Evolutionary conservation across 2,329 filamentous ascomycete genomes (phyloP), one percentile per base, ranked within the genome.

Genomic region (Chalaropsis thielavioides): DNA sequence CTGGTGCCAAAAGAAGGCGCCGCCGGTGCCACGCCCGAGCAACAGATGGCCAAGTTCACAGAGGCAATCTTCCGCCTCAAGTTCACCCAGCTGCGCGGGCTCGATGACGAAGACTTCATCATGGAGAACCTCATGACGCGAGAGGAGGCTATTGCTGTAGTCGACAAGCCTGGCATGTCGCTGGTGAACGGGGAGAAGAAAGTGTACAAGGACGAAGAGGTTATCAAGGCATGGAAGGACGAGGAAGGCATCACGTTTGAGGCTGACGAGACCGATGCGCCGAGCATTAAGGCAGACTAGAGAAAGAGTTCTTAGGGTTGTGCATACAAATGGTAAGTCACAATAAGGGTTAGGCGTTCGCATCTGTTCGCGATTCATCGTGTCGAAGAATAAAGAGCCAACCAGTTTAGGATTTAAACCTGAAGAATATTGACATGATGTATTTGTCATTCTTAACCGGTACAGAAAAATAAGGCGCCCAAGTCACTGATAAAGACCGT

Each of bases 51-150:
- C 2, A 27, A n/a, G 10, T 62, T 72, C 44, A 61, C 71, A 13
- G 62, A 66, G 22, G 64, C 66, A 13, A 51, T 71, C 19, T 49
- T 72, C 19, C 64, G 63, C 41, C 63, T 67, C 13, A 70, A 70
- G 31, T 70, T 71, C 40, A 69, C 68, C 3, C 59, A 61, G n/a
- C 15, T 13, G 31, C 22, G 22, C 38, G 46, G 66, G 17, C 43
- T 63, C 51, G 31, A 41, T 4, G 31, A 68, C n/a, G 65, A 68
- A 7, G 64, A 68, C 7, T 71, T 71, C n/a, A 61, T 67, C 27
- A 17, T 31, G 11, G 40, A 64, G 27, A 56, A 44, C 24, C 24
- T 63, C 1, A 63, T 59, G 44, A 51, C 40, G 3, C 22, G 58
- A 15, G 62, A 63, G 27, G 61, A 58, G 61, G 61, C 61, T 2